These are phyloP conservation scores for Salix exigua DNA, from an alignment of 345 rosid species.

Conservation along the genomic window DNA sequence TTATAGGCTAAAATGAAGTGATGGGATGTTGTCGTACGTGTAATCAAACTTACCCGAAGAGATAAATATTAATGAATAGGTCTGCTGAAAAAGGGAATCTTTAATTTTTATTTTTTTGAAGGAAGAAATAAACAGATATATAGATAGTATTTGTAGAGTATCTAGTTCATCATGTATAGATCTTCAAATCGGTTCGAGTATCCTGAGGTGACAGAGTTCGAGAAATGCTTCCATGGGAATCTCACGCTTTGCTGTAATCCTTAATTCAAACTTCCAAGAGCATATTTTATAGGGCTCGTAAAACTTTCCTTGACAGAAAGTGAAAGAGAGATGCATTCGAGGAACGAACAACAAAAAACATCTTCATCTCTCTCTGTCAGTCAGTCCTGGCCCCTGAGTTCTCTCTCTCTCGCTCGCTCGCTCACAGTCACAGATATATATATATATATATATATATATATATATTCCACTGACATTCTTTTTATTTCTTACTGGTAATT, in stretches of 20 bases:
- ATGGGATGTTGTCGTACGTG: not conserved
- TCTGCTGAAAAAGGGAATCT: not conserved
- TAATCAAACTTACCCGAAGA: no score
- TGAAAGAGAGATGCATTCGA: slow-evolving; percentile 10
- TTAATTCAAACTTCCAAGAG: slow-evolving; percentile 10
- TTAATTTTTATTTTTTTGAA: not conserved
- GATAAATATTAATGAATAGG: no score
- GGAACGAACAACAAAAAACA: slow-evolving; percentile 17
- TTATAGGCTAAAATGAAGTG: not conserved
- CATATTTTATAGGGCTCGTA: not conserved
- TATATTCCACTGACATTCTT: slow-evolving; percentile 2
- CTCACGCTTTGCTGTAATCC: slow-evolving; percentile 27
- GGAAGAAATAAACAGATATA: not conserved
- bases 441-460: not conserved
- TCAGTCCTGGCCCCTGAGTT: slow-evolving; percentile 5
- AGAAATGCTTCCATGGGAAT: slow-evolving; percentile 30
- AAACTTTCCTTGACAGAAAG: not conserved
- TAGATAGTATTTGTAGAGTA: not conserved
- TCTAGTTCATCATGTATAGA: not conserved
- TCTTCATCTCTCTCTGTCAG: not conserved
- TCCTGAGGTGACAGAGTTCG: slow-evolving; percentile 11
- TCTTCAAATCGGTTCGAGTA: slow-evolving; percentile 7
- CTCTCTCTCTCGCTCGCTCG: slow-evolving; percentile 17
- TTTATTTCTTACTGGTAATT: not conserved
- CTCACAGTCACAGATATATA: not conserved